Evolutionary conservation across 1,284 basidiomycete genomes (phyloP).

Genomic region (Ceratobasidium sp.): DNA sequence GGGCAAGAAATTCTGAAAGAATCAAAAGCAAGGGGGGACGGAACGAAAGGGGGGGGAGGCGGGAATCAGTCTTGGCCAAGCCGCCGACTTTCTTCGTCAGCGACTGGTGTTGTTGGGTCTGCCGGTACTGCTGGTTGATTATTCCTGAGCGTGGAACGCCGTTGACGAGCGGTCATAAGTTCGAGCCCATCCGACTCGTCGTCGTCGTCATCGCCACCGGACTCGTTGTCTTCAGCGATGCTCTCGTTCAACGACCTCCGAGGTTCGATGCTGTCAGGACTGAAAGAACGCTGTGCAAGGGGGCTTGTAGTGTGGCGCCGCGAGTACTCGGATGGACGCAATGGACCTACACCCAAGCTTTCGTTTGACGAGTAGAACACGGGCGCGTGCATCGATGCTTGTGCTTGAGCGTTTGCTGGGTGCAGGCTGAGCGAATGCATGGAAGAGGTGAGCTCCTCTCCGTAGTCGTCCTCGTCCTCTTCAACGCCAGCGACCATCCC

Average conservation of each 20-base stretch:
- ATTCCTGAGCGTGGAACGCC: slow-evolving; percentile 56
- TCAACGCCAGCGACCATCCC: slow-evolving; percentile 37
- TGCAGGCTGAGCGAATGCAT: slow-evolving; percentile 39
- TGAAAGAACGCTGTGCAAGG: slow-evolving; percentile 35
- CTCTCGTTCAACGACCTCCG: slow-evolving; percentile 40
- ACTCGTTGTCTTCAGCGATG: slow-evolving; percentile 41
- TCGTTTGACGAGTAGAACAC: slow-evolving; percentile 40
- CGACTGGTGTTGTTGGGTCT: slow-evolving; percentile 43
- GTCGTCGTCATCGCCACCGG: slow-evolving; percentile 71
- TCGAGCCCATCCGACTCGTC: slow-evolving; percentile 68
- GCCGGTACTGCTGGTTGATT: slow-evolving; percentile 16
- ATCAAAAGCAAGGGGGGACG: slow-evolving; percentile 1
- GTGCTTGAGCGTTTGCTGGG: slow-evolving; percentile 10
- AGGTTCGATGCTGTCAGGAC: slow-evolving; percentile 39
- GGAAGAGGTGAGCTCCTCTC: slow-evolving; percentile 21
- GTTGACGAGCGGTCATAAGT: slow-evolving; percentile 67
- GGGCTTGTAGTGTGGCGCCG: slow-evolving; percentile 18
- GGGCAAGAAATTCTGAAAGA: slow-evolving; percentile 46
- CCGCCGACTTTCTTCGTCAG: slow-evolving; percentile 37
- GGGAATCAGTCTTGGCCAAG: slow-evolving; percentile 26
- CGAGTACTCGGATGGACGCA: slow-evolving; percentile 14
- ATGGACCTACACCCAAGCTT: slow-evolving; percentile 28
- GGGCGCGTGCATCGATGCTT: slow-evolving; percentile 29
- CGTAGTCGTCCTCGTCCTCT: slow-evolving; percentile 39
- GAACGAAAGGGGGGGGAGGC: background rate